Evolutionary conservation across 352 stramenopile genomes (phyloP).

Genomic region (Paralagenidium karlingii): DNA sequence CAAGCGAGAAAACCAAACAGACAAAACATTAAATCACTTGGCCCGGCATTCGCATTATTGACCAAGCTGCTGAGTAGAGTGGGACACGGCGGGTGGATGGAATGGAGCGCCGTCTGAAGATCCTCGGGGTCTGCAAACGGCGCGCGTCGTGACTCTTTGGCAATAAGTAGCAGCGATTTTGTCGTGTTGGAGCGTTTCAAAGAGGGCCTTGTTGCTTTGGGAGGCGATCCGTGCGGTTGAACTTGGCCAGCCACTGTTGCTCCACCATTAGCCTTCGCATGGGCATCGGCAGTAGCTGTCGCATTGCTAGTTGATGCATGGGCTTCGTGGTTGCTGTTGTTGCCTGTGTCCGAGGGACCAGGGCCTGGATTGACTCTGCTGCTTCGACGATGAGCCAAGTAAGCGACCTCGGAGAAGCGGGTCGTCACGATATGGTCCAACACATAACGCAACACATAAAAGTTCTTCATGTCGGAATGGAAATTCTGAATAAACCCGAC

Average conservation of each 20-base stretch:
- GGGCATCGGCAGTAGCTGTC: too few relatives aligned
- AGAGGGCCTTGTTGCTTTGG: too few relatives aligned
- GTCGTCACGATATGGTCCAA: constrained; percentile 20
- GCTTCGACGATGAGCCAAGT: too few relatives aligned
- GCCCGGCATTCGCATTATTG: constrained; percentile 14
- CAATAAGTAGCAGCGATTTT: too few relatives aligned
- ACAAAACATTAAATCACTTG: constrained; percentile 40
- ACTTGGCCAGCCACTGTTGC: too few relatives aligned
- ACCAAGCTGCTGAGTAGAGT: constrained; percentile 23
- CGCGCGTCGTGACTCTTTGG: too few relatives aligned
- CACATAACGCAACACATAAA: constrained; percentile 43
- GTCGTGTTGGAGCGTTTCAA: not conserved
- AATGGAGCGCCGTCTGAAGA: constrained; percentile 16
- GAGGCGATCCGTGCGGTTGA: too few relatives aligned
- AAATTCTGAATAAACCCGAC: constrained; percentile 56
- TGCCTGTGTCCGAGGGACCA: not conserved
- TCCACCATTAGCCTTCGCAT: too few relatives aligned
- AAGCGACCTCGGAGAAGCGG: too few relatives aligned
- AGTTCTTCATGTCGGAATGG: constrained; percentile 41
- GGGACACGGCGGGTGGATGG: constrained; percentile 25
- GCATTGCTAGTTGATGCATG: too few relatives aligned
- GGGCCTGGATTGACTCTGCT: too few relatives aligned
- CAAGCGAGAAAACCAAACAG: constrained; percentile 45
- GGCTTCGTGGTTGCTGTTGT: constrained; percentile 1
- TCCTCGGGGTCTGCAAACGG: constrained; percentile 29